Percentiles rank a stretch among this genome's conserved stretches.
Evolutionary conservation across 1,284 basidiomycete species (phyloP).

Genomic region (Inonotus obliquus): DNA sequence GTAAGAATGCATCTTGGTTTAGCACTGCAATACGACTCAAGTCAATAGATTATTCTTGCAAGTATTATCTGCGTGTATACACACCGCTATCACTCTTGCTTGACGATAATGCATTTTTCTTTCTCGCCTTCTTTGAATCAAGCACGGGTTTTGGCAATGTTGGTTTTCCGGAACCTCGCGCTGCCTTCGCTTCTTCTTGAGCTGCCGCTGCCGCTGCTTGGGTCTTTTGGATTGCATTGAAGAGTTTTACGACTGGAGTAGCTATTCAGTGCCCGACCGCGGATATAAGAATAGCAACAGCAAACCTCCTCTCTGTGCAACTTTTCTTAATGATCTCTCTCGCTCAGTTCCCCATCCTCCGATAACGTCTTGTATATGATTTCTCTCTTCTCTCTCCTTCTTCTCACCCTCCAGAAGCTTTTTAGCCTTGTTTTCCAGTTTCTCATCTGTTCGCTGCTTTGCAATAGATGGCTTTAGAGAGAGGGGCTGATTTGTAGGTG

Average conservation of each 20-base stretch:
- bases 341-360: slow-evolving; percentile 80
- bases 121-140: slow-evolving; percentile 38
- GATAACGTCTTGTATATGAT: slow-evolving; percentile 68
- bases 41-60: not conserved
- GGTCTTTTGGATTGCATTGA: slow-evolving; percentile 78
- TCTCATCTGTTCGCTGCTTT: slow-evolving; percentile 65
- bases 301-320: slow-evolving; percentile 79
- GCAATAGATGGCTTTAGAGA: slow-evolving; percentile 72
- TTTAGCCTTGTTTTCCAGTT: slow-evolving; percentile 63
- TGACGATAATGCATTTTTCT: slow-evolving; percentile 41
- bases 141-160: slow-evolving; percentile 59
- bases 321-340: slow-evolving; percentile 70
- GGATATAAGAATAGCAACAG: not conserved
- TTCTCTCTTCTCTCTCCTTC: slow-evolving; percentile 73
- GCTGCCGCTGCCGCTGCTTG: slow-evolving; percentile 50
- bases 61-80: slow-evolving; percentile 13
- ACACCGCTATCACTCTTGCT: slow-evolving; percentile 52
- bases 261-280: not conserved
- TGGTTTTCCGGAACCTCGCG: slow-evolving; percentile 68
- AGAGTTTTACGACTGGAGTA: slow-evolving; percentile 66
- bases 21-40: slow-evolving; percentile 40
- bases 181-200: slow-evolving; percentile 52
- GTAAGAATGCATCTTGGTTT: slow-evolving; percentile 68
- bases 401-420: slow-evolving; percentile 63
- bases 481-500: slow-evolving; percentile 61